phyloP scores from a whole-genome alignment of 306 rosid genomes.

The Trichosanthes cucumerina region DNA sequence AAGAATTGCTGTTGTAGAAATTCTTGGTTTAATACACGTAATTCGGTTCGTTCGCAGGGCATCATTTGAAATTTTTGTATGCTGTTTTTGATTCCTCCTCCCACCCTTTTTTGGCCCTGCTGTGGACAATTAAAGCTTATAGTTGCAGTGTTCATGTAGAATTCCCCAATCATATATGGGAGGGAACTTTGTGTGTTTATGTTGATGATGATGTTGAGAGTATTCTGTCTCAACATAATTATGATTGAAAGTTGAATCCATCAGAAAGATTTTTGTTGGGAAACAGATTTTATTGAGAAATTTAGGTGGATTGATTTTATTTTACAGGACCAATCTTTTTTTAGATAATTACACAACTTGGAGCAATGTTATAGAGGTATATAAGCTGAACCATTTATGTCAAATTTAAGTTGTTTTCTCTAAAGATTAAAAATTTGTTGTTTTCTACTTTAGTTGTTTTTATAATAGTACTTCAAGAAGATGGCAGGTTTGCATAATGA shows the following conservation, averaged over 20 bases:
- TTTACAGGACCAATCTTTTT: not conserved
- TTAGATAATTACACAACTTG: not conserved
- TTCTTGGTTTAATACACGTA: not conserved
- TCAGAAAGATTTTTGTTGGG: not conserved
- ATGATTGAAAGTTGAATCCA: not conserved
- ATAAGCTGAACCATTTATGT: not conserved
- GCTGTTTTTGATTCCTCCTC: not conserved
- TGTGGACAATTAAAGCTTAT: not conserved
- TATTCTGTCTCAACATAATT: not conserved
- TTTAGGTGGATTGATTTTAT: not conserved
- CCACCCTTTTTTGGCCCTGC: not conserved
- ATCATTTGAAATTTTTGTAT: not conserved
- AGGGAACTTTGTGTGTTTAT: not conserved
- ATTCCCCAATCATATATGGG: not conserved
- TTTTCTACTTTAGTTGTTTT: too few relatives aligned
- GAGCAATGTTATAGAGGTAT: not conserved
- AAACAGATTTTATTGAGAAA: not conserved
- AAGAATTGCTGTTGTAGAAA: slow-evolving; percentile 7
- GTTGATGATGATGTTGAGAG: not conserved
- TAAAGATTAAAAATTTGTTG: too few relatives aligned
- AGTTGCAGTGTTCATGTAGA: slow-evolving; percentile 6
- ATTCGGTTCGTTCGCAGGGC: not conserved
- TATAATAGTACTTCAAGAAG: too few relatives aligned
- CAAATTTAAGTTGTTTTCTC: too few relatives aligned
- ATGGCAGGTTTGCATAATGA: too few relatives aligned